phyloP scores from a whole-genome alignment of 73 alveolate genomes.

The Durusdinium trenchii region DNA sequence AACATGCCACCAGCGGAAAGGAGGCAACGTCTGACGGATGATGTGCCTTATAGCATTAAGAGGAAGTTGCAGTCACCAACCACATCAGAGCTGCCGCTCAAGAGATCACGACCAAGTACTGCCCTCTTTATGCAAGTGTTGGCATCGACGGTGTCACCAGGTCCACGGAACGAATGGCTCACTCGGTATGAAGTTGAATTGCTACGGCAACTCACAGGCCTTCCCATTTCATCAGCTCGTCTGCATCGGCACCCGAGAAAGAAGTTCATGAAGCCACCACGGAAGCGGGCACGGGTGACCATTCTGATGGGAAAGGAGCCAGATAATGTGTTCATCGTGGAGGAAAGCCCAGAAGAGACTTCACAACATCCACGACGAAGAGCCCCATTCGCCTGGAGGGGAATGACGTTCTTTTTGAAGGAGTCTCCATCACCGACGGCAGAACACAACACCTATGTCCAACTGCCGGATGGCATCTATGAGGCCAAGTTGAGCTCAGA shows the following conservation, averaged over 20 bases:
- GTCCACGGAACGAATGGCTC: conserved; percentile 19
- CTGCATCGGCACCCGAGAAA: conserved; percentile 27
- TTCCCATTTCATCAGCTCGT: conserved; percentile 1
- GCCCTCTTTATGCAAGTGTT: neutral
- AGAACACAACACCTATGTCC: neutral
- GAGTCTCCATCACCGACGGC: neutral
- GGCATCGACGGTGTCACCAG: neutral
- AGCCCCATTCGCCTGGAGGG: neutral
- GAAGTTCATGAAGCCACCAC: neutral
- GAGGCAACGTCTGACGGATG: neutral
- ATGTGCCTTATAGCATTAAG: neutral
- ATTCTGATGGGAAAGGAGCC: conserved; percentile 27
- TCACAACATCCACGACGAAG: neutral
- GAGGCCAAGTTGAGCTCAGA: neutral
- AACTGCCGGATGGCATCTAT: neutral
- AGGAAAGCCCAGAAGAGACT: neutral
- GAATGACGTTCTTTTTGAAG: neutral
- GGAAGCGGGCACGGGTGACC: neutral
- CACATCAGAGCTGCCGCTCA: neutral
- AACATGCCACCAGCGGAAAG: neutral
- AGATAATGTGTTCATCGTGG: neutral
- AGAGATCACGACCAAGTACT: neutral
- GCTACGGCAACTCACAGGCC: neutral
- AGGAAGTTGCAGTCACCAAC: neutral
- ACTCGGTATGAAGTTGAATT: neutral